phyloP scores from a whole-genome alignment of 139 green algal species.

The Volvox africanus region DNA sequence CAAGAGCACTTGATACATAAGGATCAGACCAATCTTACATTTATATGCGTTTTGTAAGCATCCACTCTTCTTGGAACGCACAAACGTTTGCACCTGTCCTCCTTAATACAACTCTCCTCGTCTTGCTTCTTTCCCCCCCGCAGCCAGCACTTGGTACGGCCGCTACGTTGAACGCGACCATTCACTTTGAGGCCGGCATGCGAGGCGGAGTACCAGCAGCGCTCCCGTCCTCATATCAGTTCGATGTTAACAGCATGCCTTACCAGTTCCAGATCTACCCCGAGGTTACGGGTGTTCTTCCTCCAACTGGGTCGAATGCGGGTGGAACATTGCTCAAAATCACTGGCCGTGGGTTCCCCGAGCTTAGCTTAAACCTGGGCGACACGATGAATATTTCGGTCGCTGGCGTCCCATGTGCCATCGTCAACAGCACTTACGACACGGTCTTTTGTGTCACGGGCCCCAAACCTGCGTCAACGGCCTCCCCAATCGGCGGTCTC shows the following conservation, averaged over 20 bases:
- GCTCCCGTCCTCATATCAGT: neutral
- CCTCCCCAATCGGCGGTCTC: slow-evolving; percentile 8
- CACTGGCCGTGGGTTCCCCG: slow-evolving; percentile 53
- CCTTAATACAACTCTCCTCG: neutral
- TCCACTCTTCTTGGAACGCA: no score
- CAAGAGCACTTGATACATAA: no score
- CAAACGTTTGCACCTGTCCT: neutral
- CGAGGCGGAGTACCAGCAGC: slow-evolving; percentile 18
- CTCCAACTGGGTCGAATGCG: slow-evolving; percentile 30
- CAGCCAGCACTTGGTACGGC: slow-evolving; percentile 50
- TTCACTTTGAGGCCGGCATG: slow-evolving; percentile 55
- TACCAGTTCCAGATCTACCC: slow-evolving; percentile 64
- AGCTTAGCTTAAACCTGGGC: neutral
- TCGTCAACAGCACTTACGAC: slow-evolving; percentile 50
- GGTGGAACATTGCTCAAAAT: slow-evolving; percentile 50
- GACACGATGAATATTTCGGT: slow-evolving; percentile 19
- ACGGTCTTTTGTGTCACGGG: slow-evolving; percentile 43
- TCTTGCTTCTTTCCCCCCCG: neutral
- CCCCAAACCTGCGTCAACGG: neutral
- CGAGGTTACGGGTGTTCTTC: slow-evolving; percentile 42
- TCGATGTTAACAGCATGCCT: slow-evolving; percentile 30
- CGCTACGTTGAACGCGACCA: slow-evolving; percentile 25
- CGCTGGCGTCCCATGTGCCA: slow-evolving; percentile 40
- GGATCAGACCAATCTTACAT: no score
- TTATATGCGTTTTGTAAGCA: no score